Evolutionary conservation across 345 rosid species (phyloP), one percentile per base, ranked within the genome.

Genomic region (Gossypium turneri): DNA sequence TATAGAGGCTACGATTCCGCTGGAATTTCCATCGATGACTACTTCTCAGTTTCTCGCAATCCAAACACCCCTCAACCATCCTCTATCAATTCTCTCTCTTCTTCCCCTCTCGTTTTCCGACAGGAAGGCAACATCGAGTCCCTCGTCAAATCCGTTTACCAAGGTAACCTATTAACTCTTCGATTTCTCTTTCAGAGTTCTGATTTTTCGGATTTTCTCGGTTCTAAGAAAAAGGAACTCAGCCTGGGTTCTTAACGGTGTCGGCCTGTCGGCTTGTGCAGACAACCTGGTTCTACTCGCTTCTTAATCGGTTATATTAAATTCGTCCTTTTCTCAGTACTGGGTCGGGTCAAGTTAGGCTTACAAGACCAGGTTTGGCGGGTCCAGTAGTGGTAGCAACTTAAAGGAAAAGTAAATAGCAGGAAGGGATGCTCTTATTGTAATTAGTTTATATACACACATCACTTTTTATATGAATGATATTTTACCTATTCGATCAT

Each of bases 1-100:
- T 93, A 93, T 89, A 82, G 98, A 8, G 97, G 99, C 57, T 95
- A 95, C 76, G 99, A 95, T 79, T 95, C 98, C 12, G 90, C 99
- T 11, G 98, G 99, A 4, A 85, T 95, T 78, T 86, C 96, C 79
- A 89, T 95, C 75, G 99, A 95, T 62, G 12, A 67, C 71, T 73
- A 82, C 65, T 79, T 79, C 47, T 76, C 78, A 20, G 72, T 69
- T 64, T 77, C 81, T 70, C 77, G 22, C 74, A 79, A 63, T 67
- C 81, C 68, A n/a, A 69, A n/a, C 48, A 6, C 17, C 19, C 34
- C 74, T 17, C 67, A 38, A 8, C 66, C 73, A n/a, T 73, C 78
- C 2, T 24, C 41, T 83, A 0, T 7, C 7, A 9, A 5, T 10
- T 65, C 62, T 68, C 43, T 56, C 73, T 70, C 84, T 34, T 79